These are phyloP conservation scores for Suillus paluster DNA, from an alignment of 768 basidiomycete species.

Conservation along the genomic window DNA sequence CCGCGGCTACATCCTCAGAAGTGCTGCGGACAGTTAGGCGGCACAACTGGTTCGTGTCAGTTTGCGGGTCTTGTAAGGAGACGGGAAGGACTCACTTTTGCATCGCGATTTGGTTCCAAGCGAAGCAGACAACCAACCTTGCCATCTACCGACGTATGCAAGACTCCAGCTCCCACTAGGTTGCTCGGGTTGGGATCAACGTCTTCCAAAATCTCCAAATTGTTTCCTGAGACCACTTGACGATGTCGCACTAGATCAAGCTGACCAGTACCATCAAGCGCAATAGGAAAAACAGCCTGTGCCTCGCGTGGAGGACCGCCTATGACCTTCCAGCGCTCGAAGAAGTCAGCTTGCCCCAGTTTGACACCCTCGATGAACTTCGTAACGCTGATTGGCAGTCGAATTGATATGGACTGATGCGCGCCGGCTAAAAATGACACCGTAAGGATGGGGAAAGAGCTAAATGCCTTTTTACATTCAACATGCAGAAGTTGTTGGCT, in stretches of 20 bases:
- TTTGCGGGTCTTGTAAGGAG: not conserved
- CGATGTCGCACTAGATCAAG: conserved; percentile 76
- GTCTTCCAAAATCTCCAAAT: conserved; percentile 75
- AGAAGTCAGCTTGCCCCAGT: conserved; percentile 84
- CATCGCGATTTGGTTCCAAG: conserved; percentile 93
- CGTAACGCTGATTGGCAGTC: conserved; percentile 84
- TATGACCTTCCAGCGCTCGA: conserved; percentile 97
- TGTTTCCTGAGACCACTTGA: conserved; percentile 78
- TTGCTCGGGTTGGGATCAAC: conserved; percentile 96
- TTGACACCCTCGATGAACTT: conserved; percentile 96
- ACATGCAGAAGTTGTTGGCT: conserved; percentile 92
- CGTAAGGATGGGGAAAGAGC: conserved; percentile 73
- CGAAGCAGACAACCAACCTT: conserved; percentile 96
- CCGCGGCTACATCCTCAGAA: conserved; percentile 83
- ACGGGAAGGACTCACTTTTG: conserved; percentile 65
- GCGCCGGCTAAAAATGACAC: conserved; percentile 94
- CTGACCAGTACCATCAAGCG: conserved; percentile 65
- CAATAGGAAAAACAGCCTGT: conserved; percentile 85
- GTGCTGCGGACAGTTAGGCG: conserved; percentile 94
- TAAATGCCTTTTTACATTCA: conserved; percentile 91
- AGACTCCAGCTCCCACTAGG: conserved; percentile 91
- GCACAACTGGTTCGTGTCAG: conserved; percentile 63
- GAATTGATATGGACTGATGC: conserved; percentile 82
- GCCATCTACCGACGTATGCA: conserved; percentile 89
- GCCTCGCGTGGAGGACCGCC: conserved; percentile 94